Conservation (phyloP, 495 filamentous ascomycete genomes). For the Usnea hakonensis region DNA sequence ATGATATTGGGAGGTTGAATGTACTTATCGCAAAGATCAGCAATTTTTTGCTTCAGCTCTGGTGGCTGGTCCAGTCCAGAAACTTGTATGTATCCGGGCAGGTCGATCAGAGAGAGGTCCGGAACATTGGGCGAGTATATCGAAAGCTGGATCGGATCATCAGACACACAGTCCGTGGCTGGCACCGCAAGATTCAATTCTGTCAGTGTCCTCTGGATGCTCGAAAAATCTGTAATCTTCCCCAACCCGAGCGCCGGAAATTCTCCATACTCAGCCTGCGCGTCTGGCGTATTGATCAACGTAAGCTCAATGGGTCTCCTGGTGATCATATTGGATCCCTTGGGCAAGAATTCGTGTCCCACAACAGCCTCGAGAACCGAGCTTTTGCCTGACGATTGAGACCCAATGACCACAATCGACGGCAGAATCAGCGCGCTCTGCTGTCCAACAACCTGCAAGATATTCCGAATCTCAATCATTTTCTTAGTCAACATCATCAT, state of each 20-base stretch:
- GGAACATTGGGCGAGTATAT: conserved; percentile 95
- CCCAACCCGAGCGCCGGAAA: conserved; percentile 88
- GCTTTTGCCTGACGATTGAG: conserved; percentile 96
- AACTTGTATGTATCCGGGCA: conserved; percentile 96
- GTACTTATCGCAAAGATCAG: conserved; percentile 95
- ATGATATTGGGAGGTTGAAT: conserved; percentile 96
- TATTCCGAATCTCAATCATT: conserved; percentile 97
- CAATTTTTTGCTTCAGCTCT: conserved; percentile 91
- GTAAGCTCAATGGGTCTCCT: conserved; percentile 94
- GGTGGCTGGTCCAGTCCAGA: conserved; percentile 81
- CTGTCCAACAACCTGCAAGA: conserved; percentile 85
- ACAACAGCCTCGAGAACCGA: conserved; percentile 97
- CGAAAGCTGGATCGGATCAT: conserved; percentile 91
- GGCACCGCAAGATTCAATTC: conserved; percentile 93
- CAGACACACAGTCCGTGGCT: conserved; percentile 81
- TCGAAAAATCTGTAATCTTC: conserved; percentile 86
- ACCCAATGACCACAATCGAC: conserved; percentile 97
- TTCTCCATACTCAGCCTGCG: conserved; percentile 87
- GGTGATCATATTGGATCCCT: conserved; percentile 98
- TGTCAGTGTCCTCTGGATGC: conserved; percentile 86
- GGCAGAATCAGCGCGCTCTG: conserved; percentile 78
- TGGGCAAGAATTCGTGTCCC: conserved; percentile 95
- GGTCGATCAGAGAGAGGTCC: conserved; percentile 91
- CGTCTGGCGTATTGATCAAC: conserved; percentile 88
- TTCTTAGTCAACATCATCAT: conserved; percentile 99